Conservation (phyloP, 169 alveolate genomes). For the Theileria equi region DNA sequence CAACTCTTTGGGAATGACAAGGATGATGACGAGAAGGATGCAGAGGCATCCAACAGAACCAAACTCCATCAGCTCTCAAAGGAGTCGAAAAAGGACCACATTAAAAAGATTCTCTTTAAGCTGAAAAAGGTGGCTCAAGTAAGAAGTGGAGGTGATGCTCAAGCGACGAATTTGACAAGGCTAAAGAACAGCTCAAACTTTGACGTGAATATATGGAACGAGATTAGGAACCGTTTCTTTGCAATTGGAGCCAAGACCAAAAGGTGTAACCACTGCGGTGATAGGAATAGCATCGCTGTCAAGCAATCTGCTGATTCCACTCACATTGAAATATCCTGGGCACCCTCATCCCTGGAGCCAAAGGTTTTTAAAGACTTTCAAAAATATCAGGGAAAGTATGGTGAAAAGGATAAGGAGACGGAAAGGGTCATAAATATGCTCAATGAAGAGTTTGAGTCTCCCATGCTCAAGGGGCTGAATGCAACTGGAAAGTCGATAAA, state of each 20-base stretch:
- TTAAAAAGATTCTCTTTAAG: not conserved
- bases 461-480: slow-evolving; percentile 57
- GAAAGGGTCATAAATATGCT: slow-evolving; percentile 23
- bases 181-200: slow-evolving; percentile 2
- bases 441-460: slow-evolving; percentile 26
- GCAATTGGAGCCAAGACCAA: slow-evolving; percentile 5
- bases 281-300: slow-evolving; percentile 11
- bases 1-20: not conserved
- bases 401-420: not conserved
- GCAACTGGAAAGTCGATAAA: slow-evolving; percentile 70
- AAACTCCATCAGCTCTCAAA: not conserved
- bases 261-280: slow-evolving; percentile 35
- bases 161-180: not conserved
- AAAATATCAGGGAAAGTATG: not conserved
- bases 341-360: slow-evolving; percentile 24
- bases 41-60: no score
- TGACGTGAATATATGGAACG: slow-evolving; percentile 46
- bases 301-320: slow-evolving; percentile 19
- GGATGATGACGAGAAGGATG: no score
- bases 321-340: slow-evolving; percentile 52
- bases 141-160: not conserved
- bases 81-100: not conserved
- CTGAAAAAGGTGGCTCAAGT: not conserved
- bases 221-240: slow-evolving; percentile 45
- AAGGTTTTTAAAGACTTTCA: slow-evolving; percentile 9